Percentiles rank a stretch among this genome's conserved stretches.
phyloP scores from a whole-genome alignment of 257 asterid species.

The Gentiana macrophylla region DNA sequence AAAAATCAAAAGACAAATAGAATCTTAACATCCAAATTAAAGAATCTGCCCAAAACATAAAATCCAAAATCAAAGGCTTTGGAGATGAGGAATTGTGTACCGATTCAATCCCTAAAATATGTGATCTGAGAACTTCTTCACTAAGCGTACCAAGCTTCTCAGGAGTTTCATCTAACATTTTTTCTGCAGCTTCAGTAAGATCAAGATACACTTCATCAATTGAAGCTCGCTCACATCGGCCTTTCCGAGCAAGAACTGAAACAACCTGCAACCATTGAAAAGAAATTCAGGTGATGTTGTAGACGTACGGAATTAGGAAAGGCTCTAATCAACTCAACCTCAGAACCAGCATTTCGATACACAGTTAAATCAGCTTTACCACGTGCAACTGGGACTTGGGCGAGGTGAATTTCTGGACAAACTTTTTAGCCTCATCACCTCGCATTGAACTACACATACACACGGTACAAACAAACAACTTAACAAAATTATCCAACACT shows the following conservation, averaged over 20 bases:
- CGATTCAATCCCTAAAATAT: constrained; percentile 69
- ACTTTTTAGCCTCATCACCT: constrained; percentile 83
- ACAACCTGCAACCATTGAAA: constrained; percentile 52
- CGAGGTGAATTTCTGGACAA: constrained; percentile 88
- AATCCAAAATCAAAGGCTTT: background rate
- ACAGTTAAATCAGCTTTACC: constrained; percentile 85
- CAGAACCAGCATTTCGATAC: constrained; percentile 88
- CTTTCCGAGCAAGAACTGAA: constrained; percentile 67
- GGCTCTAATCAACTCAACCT: constrained; percentile 35
- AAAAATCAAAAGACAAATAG: too few relatives aligned
- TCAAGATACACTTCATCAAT: constrained; percentile 97
- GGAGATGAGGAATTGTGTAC: constrained; percentile 21
- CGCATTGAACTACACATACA: constrained; percentile 64
- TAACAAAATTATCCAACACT: background rate
- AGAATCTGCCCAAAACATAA: too few relatives aligned
- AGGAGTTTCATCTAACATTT: constrained; percentile 58
- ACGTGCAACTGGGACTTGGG: constrained; percentile 93
- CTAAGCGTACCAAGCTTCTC: constrained; percentile 35
- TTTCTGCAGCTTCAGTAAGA: constrained; percentile 84
- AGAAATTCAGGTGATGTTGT: constrained; percentile 9
- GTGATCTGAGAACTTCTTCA: constrained; percentile 76
- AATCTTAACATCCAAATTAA: too few relatives aligned
- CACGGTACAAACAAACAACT: background rate
- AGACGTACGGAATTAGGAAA: constrained; percentile 7
- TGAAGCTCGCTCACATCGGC: constrained; percentile 96